Evolutionary conservation across 2,329 filamentous ascomycete species (phyloP), one percentile per base, ranked within the genome.

Genomic region (Macroventuria anomochaeta): DNA sequence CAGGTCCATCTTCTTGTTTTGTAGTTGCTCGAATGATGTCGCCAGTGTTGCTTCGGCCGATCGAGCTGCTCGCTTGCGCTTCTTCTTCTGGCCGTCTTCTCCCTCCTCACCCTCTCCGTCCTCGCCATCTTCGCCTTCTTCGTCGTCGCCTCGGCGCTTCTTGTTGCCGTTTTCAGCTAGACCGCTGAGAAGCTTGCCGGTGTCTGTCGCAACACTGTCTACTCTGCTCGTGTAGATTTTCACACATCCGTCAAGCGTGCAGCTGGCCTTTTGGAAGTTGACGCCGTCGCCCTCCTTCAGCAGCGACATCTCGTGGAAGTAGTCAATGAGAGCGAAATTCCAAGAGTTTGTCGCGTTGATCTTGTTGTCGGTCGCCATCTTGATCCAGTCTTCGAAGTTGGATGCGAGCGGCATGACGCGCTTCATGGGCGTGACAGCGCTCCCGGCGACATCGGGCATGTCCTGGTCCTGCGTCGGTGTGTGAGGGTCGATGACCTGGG

Each of bases 371-470:
- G 95, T 97, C 2, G 95, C 95, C 92, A 99, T 96, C 82, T 97
- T 99, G 92, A 99, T 97, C 95, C 93, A 97, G 74, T 99, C 95
- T 75, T 99, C 95, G 68, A 97, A 99, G 77, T 99, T 99, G 69
- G 95, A 95, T 48, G 99, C 81, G 65, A 99, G 89, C 1, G 95
- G 95, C 23, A 96, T 65, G 28, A 69, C 91, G 57, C 93, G 89
- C 82, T 96, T 96, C 88, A 96, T 93, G 47, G 93, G 95, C 55
- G 95, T 97, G 47, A 96, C 89, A 31, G 89, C 90, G 59, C 82
- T 85, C 26, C 90, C 89, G 53, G 85, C 86, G 38, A 90, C 88
- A 55, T 73, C 70, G 31, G 75, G 77, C 67, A 86, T 83, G 58
- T 87, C 79, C 55, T 71, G 56, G 50, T 75, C 66, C 41, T 70